Evolutionary conservation across 257 asterid genomes (phyloP).

Genomic region (Fraxinus quadrangulata): DNA sequence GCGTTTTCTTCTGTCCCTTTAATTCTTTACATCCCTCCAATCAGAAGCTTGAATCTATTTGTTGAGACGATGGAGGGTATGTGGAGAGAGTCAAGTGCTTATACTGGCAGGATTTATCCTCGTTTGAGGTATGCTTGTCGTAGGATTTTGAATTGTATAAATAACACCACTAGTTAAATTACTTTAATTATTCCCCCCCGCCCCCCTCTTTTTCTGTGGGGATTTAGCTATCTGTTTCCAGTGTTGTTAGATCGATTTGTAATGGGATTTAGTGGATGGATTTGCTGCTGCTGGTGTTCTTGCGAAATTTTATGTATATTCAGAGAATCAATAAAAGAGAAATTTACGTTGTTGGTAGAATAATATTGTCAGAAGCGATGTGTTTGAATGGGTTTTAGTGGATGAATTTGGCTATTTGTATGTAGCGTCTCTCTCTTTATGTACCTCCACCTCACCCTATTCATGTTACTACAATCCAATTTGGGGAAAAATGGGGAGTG

Average conservation of each 20-base stretch:
- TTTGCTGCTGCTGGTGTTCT: not conserved
- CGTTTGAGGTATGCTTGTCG: conserved; percentile 70
- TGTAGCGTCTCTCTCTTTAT: too few relatives aligned
- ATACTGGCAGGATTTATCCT: conserved; percentile 48
- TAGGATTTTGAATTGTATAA: conserved; percentile 64
- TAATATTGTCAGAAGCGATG: not conserved
- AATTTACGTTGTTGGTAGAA: not conserved
- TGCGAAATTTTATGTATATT: conserved; percentile 24
- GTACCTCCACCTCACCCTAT: too few relatives aligned
- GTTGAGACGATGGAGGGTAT: conserved; percentile 4
- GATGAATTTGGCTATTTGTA: too few relatives aligned
- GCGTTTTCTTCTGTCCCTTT: conserved; percentile 6
- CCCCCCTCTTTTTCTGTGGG: not conserved
- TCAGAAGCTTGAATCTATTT: conserved; percentile 1
- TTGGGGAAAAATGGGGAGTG: too few relatives aligned
- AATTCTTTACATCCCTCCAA: conserved; percentile 6
- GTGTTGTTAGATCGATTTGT: conserved; percentile 8
- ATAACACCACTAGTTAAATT: conserved; percentile 29
- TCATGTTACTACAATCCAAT: too few relatives aligned
- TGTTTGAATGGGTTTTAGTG: too few relatives aligned
- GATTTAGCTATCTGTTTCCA: too few relatives aligned
- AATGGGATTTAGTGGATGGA: not conserved
- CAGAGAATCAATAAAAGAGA: conserved; percentile 24
- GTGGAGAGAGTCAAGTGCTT: conserved; percentile 2
- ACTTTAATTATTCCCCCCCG: not conserved